Base-by-base conservation (phyloP, 441 rosid species). In the Bocquillonia castaneifolia region DNA sequence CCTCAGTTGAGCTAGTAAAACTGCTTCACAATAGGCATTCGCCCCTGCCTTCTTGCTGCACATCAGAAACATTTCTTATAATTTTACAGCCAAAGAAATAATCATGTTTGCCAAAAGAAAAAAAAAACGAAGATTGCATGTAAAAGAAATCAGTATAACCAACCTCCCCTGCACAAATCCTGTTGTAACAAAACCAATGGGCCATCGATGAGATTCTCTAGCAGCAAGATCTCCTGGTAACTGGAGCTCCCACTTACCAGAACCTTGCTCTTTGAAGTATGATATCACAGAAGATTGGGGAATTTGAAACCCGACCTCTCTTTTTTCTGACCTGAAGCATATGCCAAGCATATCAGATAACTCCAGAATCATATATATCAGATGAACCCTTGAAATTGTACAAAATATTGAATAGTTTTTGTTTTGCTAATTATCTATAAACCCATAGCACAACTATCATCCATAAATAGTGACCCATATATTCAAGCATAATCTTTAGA, bases 81-180 rank as follows among this genome's bases (percentile, higher is more conserved):
- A 54, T 67, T 34, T 48, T 37, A 23, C 25, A 15, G 54, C 56
- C 44, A 66, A 10, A 53, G 32, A 25, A 20, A 18, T n/a, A 65
- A 26, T 22, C 29, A 37, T 0, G 37, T 36, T n/a, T 10, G 13
- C 13, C 2, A n/a, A 32, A 52, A 51, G 25, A 59, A 17, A 45
- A 31, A 52, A n/a, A 2, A 31, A 1, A 3, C 37, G 57, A n/a
- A 5, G 9, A 22, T 15, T 13, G 31, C 25, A 13, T 15, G n/a
- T 61, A 48, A 20, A 58, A 63, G 23, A 54, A 6, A 34, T 0
- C 15, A 25, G 51, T 12, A 52, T 4, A 48, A 63, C 87, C 72
- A 70, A 91, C 99, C 95, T 91, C 66, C 99, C 96, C 64, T 80
- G 79, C 45, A 89, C 86, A 64, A 87, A 87, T 53, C 97, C 97